phyloP scores from a whole-genome alignment of 2,329 filamentous ascomycete genomes.

The Hymenotorrendiella dingleyae region DNA sequence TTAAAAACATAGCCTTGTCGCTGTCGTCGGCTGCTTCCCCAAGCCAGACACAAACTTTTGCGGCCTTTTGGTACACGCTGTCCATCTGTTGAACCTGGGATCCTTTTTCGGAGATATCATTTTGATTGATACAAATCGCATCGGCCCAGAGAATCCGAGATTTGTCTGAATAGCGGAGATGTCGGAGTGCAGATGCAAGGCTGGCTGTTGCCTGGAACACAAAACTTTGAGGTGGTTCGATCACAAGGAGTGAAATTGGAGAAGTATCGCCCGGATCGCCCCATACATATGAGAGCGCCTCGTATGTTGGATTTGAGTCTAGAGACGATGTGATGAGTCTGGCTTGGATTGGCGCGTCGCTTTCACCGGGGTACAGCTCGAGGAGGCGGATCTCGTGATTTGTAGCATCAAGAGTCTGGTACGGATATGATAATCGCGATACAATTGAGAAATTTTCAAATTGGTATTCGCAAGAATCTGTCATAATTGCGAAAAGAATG shows the following conservation, averaged over 20 bases:
- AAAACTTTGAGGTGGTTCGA: neutral
- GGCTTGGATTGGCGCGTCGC: neutral
- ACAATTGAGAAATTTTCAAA: neutral
- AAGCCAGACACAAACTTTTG: conserved; percentile 23
- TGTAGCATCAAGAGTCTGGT: neutral
- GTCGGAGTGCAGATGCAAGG: conserved; percentile 2
- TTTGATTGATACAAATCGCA: conserved; percentile 24
- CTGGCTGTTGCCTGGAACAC: neutral
- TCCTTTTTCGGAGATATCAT: conserved; percentile 12
- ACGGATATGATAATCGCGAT: neutral
- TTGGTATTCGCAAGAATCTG: neutral
- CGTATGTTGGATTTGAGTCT: neutral
- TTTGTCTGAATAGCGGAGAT: neutral
- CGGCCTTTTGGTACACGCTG: conserved; percentile 22
- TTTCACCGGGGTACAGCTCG: neutral
- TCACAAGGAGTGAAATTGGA: neutral
- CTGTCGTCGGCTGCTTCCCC: conserved; percentile 10
- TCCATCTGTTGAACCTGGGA: conserved; percentile 21
- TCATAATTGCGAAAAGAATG: neutral
- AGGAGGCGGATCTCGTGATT: conserved; percentile 1
- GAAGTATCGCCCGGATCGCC: neutral
- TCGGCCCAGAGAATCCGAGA: conserved; percentile 20
- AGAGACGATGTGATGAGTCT: neutral
- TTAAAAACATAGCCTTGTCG: neutral
- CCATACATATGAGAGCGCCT: conserved; percentile 4